Base-by-base conservation (phyloP, 75 land plant species). In the Picea sitchensis region DNA sequence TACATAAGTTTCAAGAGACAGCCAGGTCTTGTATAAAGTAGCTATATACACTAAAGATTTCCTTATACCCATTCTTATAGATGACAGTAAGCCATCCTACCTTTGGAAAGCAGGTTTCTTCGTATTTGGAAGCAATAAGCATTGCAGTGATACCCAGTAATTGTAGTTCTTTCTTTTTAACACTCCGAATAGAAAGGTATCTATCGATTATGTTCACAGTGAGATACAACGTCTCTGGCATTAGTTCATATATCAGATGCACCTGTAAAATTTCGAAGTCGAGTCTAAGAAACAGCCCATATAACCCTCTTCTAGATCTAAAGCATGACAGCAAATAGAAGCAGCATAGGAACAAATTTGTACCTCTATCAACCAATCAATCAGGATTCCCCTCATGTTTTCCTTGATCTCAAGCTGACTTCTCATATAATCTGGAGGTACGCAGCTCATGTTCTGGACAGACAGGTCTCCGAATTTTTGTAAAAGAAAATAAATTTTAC, bases 41-140 rank as follows among this genome's bases (percentile, higher is more conserved):
- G 21, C 30, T 62, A 62, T 26, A 21, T 62, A 21, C 18, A 23
- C 30, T 21, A 11, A 21, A 9, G 2, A 2, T 41, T 41, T 41
- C 4, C 44, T 41, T 41, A 41, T 41, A 0, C 44, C 44, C 44
- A 41, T 41, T 4, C 47, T 78, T 38, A 81, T 83, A 14, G 82
- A 84, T 23, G 72, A 81, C 54, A 34, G 68, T 11, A 81, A 84
- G 26, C 71, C 81, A 17, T 38, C 41, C 14, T 61, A 88, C 95
- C 90, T 87, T 86, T 44, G 92, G 92, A 2, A 91, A 87, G 91
- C 96, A 95, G 58, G 93, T 91, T 83, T 95, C 98, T 78, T 95
- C 98, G 56, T 94, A 92, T 47, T 94, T 92, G 60, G 87, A 88
- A 54, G 98, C 95, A 20, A 93, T 83, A 26, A 95, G 91, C 95